Conservation (phyloP, 345 rosid species). For the Gossypium longicalyx region DNA sequence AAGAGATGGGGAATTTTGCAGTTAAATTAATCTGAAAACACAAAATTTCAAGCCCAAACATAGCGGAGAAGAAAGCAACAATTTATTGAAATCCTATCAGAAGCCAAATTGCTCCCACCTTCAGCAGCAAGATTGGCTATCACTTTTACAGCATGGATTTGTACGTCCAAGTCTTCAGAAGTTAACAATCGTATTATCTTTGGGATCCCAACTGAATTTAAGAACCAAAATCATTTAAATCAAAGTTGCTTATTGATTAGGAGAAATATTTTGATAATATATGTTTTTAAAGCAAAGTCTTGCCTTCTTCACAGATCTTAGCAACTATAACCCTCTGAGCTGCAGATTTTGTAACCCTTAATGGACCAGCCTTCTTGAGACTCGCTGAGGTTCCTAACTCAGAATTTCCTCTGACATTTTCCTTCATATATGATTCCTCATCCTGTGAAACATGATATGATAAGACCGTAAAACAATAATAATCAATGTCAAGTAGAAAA, state of each 20-base stretch:
- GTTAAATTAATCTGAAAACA: too few relatives aligned
- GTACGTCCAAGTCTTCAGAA: slow-evolving; percentile 85
- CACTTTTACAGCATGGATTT: slow-evolving; percentile 87
- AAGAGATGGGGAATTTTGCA: not conserved
- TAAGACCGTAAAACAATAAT: slow-evolving; percentile 16
- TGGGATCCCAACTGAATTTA: slow-evolving; percentile 69
- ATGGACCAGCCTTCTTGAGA: slow-evolving; percentile 50
- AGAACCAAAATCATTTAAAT: not conserved
- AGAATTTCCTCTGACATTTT: slow-evolving; percentile 44
- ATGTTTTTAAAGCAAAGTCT: slow-evolving; percentile 4
- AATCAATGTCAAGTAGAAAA: not conserved
- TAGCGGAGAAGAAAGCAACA: not conserved
- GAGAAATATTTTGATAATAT: not conserved
- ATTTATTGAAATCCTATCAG: not conserved
- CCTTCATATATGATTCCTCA: slow-evolving; percentile 44
- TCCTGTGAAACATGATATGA: slow-evolving; percentile 33
- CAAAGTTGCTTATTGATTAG: not conserved
- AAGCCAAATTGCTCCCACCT: slow-evolving; percentile 42
- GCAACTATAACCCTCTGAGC: slow-evolving; percentile 84
- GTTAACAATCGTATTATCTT: slow-evolving; percentile 69
- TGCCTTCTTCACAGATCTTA: slow-evolving; percentile 94
- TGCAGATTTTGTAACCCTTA: slow-evolving; percentile 48
- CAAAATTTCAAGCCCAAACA: not conserved
- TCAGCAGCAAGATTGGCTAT: slow-evolving; percentile 97
- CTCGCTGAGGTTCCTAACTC: slow-evolving; percentile 32